These are phyloP conservation scores for Penicillium daleae DNA, from an alignment of 495 filamentous ascomycete genomes.

Conservation along the genomic window DNA sequence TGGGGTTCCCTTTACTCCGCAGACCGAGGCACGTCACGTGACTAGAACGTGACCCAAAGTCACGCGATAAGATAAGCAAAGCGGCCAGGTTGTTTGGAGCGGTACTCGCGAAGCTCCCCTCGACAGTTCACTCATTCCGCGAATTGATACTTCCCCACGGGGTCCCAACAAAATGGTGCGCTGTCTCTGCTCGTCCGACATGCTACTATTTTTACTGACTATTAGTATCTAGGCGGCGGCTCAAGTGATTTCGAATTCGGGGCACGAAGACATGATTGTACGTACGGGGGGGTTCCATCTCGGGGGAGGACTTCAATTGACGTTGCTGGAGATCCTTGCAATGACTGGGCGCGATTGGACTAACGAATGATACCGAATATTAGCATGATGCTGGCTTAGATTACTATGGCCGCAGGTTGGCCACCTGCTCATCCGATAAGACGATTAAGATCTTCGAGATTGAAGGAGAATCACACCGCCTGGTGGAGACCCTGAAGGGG, in stretches of 20 bases:
- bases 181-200: background rate
- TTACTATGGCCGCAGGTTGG: conserved; percentile 95
- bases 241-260: conserved; percentile 86
- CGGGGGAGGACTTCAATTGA: conserved; percentile 9
- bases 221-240: conserved; percentile 55
- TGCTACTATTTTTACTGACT: conserved; percentile 20
- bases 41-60: conserved; percentile 30
- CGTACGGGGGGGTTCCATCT: conserved; percentile 39
- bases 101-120: conserved; percentile 26
- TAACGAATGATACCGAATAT: conserved; percentile 9
- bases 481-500: conserved; percentile 95
- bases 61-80: conserved; percentile 48
- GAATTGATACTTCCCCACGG: conserved; percentile 28
- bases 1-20: conserved; percentile 24
- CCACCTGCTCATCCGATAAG: conserved; percentile 96
- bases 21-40: conserved; percentile 37
- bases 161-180: conserved; percentile 30
- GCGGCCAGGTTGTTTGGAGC: conserved; percentile 37
- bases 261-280: conserved; percentile 99
- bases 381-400: conserved; percentile 98
- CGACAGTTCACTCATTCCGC: conserved; percentile 30
- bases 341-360: background rate
- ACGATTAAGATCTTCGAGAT: conserved; percentile 99
- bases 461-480: conserved; percentile 87
- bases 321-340: background rate